A percentile compares a stretch with the other conserved stretches of the same genome.
Conservation (phyloP, 805 yeast species). For the Grigorovia jiainica region DNA sequence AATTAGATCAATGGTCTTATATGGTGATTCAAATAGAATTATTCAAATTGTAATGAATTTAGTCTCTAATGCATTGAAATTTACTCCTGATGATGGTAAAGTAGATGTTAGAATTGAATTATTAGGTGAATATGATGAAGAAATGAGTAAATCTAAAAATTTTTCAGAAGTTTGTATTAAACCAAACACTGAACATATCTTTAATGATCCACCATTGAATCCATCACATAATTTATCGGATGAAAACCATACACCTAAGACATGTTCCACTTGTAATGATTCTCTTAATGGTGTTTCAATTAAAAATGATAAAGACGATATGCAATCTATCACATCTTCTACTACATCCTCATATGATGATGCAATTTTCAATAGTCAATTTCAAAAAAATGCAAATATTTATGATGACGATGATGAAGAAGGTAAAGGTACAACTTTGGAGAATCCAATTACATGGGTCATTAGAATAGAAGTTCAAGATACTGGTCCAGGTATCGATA, state of each 20-base stretch:
- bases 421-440: slow-evolving; percentile 18
- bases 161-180: slow-evolving; percentile 40
- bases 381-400: slow-evolving; percentile 22
- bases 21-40: slow-evolving; percentile 85
- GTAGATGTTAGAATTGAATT: slow-evolving; percentile 56
- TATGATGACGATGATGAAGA: slow-evolving; percentile 18
- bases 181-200: slow-evolving; percentile 13
- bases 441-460: slow-evolving; percentile 29
- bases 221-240: slow-evolving; percentile 2
- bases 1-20: slow-evolving; percentile 53
- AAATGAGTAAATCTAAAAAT: slow-evolving; percentile 33
- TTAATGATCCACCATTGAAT: slow-evolving; percentile 1
- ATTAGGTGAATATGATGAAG: slow-evolving; percentile 64
- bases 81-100: slow-evolving; percentile 82
- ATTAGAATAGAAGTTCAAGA: slow-evolving; percentile 61
- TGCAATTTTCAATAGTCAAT: slow-evolving; percentile 35
- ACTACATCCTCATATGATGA: slow-evolving; percentile 34
- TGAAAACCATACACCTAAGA: neutral
- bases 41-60: slow-evolving; percentile 88
- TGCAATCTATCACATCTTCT: slow-evolving; percentile 12
- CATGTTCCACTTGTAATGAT: neutral
- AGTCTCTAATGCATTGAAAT: slow-evolving; percentile 83
- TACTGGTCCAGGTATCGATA: slow-evolving; percentile 92
- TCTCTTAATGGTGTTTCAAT: neutral
- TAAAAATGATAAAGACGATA: neutral